Base-by-base conservation (phyloP, 176 grass and related monocot genomes). In the Melocanna baccifera region DNA sequence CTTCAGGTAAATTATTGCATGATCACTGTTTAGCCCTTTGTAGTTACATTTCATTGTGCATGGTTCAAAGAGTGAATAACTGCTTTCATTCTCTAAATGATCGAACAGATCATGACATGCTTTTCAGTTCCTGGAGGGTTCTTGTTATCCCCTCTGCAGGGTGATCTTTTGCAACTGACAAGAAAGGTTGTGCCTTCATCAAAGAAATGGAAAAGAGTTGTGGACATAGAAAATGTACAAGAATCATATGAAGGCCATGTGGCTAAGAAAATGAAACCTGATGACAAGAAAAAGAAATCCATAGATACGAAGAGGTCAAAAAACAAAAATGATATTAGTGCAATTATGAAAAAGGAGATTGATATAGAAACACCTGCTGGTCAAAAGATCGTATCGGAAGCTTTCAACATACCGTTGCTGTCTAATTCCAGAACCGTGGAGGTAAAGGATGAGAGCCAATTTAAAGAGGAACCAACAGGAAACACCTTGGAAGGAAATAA, bases 81-180 rank as follows among this genome's bases (percentile, higher is more conserved):
- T 58, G 63, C 48, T 30, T 72, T 58, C 62, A 76, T 89, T 88
- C 13, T 59, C 79, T 71, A 43, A 76, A 79, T 76, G 58, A 76
- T 79, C 36, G 13, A 88, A 82, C 90, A 99, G 96, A 85, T 88
- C 81, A 99, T 99, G 93, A 92, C 96, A 66, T 87, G 91, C 84
- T 85, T 88, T 84, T 62, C 80, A 56, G 56, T 90, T 85, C 96
- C 96, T 89, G 96, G 85, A 83, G 88, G 86, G 30, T 78, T 76
- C 84, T 75, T 96, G 51, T 78, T 99, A 59, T 99, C 96, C 56
- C 96, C 96, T 37, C 76, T 99, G 45, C 88, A 64, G 13, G 81
- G 39, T 65, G 85, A 86, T 90, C 37, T 94, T 20, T 55, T 89
- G 43, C 86, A 92, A 76, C 85, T 98, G 77, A 84, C 86, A 62